Conservation (phyloP, 768 basidiomycete species). For the Exsudoporus frostii region DNA sequence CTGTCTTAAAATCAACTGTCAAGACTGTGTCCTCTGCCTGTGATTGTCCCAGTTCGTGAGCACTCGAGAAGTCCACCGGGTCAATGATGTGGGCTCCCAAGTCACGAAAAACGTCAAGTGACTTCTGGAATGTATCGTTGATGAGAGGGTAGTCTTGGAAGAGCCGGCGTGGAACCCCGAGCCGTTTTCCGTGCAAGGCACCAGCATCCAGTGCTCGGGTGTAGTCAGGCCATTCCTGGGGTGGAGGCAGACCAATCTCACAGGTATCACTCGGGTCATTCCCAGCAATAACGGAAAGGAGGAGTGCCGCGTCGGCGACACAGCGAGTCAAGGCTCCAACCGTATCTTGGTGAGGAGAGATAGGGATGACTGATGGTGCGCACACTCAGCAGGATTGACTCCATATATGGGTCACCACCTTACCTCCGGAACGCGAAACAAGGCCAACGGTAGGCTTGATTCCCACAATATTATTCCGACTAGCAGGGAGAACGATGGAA, state of each 20-base stretch:
- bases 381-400: background rate
- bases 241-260: constrained; percentile 40
- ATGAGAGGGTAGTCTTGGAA: constrained; percentile 22
- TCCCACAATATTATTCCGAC: constrained; percentile 44
- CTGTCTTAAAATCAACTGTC: constrained; percentile 56
- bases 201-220: constrained; percentile 46
- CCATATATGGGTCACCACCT: background rate
- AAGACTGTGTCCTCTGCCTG: constrained; percentile 56
- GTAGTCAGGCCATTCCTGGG: constrained; percentile 51
- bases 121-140: constrained; percentile 36
- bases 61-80: constrained; percentile 59
- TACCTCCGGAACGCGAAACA: constrained; percentile 39
- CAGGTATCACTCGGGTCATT: constrained; percentile 39
- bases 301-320: constrained; percentile 38
- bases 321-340: constrained; percentile 37
- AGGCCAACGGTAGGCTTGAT: constrained; percentile 42
- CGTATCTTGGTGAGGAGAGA: constrained; percentile 40
- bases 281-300: constrained; percentile 41
- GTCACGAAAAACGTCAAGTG: constrained; percentile 35
- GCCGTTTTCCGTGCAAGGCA: constrained; percentile 43
- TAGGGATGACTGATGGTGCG: constrained; percentile 42
- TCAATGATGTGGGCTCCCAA: constrained; percentile 53
- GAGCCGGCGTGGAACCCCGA: constrained; percentile 43
- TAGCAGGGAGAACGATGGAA: constrained; percentile 43
- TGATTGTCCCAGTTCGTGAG: constrained; percentile 42